Evolutionary conservation across 169 alveolate genomes (phyloP).

Genomic region (Toxoplasma gondii): DNA sequence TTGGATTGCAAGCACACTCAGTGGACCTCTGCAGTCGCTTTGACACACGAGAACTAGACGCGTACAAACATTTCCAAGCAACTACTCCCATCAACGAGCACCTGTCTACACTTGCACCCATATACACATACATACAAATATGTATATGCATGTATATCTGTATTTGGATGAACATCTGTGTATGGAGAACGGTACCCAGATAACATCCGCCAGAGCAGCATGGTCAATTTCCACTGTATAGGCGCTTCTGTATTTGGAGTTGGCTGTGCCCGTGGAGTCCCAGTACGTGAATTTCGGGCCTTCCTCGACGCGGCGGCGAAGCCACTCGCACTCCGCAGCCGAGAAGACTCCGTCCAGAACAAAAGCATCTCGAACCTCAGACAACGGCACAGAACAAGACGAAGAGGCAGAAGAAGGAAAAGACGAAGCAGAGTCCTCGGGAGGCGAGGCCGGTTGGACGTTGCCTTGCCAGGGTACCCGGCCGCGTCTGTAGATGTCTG

Average conservation of each 20-base stretch:
- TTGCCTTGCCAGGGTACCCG: not conserved
- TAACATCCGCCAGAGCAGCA: constrained; percentile 58
- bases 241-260: constrained; percentile 50
- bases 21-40: too few relatives aligned
- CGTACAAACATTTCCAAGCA: too few relatives aligned
- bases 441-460: not conserved
- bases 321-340: constrained; percentile 52
- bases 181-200: constrained; percentile 47
- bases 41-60: too few relatives aligned
- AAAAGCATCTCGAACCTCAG: constrained; percentile 54
- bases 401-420: not conserved
- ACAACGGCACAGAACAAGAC: not conserved
- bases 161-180: too few relatives aligned
- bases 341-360: constrained; percentile 42
- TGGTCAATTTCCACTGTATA: constrained; percentile 50
- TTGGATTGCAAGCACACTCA: too few relatives aligned
- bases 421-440: not conserved
- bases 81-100: too few relatives aligned
- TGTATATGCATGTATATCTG: not conserved
- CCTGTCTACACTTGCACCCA: too few relatives aligned
- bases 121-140: too few relatives aligned
- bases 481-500: not conserved
- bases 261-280: constrained; percentile 26
- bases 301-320: constrained; percentile 39
- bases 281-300: constrained; percentile 54